Conservation (phyloP, 257 asterid genomes). For the Solanum lycopersicoides region DNA sequence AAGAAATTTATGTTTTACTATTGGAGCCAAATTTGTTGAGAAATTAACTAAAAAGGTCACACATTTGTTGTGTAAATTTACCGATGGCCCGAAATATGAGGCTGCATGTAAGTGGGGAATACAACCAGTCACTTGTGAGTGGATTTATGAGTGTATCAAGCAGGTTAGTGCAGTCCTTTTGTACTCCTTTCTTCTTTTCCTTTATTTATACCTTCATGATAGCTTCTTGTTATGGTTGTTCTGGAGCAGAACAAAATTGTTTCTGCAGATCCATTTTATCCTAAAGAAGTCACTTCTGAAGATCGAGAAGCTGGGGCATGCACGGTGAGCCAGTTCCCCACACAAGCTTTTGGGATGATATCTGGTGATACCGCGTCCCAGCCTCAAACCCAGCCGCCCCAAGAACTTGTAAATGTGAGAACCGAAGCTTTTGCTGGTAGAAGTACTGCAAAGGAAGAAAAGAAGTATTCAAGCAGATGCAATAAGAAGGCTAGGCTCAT, state of each 20-base stretch:
- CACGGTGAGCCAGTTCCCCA: conserved; percentile 60
- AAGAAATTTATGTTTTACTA: conserved; percentile 74
- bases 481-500: conserved; percentile 44
- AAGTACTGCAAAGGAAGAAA: conserved; percentile 14
- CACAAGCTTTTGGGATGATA: conserved; percentile 41
- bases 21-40: conserved; percentile 60
- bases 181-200: conserved; percentile 1
- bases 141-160: conserved; percentile 74
- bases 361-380: conserved; percentile 45
- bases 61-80: conserved; percentile 71
- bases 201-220: conserved; percentile 8
- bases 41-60: conserved; percentile 65
- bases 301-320: conserved; percentile 55
- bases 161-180: conserved; percentile 39
- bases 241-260: conserved; percentile 68
- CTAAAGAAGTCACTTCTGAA: conserved; percentile 58
- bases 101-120: conserved; percentile 81
- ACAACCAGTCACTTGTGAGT: conserved; percentile 64
- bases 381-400: conserved; percentile 31
- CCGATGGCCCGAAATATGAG: conserved; percentile 70
- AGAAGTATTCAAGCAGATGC: conserved; percentile 16
- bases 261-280: conserved; percentile 51
- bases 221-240: conserved; percentile 9
- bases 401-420: conserved; percentile 25
- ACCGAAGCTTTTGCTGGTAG: conserved; percentile 17